Base-by-base conservation (phyloP, 2,329 filamentous ascomycete genomes). In the Botrytis sinoallii region DNA sequence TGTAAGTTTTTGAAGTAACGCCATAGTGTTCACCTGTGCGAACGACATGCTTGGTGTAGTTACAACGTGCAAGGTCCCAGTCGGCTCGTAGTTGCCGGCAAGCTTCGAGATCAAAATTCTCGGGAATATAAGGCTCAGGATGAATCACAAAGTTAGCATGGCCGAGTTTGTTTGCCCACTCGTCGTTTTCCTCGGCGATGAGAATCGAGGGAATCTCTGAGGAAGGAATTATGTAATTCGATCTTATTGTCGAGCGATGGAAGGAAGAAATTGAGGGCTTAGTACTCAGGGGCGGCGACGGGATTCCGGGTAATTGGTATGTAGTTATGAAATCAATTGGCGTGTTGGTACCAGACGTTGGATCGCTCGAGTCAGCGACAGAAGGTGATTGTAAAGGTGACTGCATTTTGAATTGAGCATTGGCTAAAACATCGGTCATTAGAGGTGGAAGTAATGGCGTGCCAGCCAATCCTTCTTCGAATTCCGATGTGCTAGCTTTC, bases 101-200 rank as follows among this genome's bases (percentile, higher is more conserved):
- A 4, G 86, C 84, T 72, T 80, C 79, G 22, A 82, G 70, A 76
- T 92, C 89, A 75, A 89, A 88, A 4, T 81, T 80, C 25, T 90
- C 87, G 0, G 93, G 91, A 14, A 88, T 83, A 80, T 97, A 97
- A 0, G 95, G 95, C 81, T 91, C 89, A 0, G 95, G 95, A 35
- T 89, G 85, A 78, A 98, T 97, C 78, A 89, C 95, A 82, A 97
- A 98, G 84, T 98, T 97, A 76, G 95, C 95, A 81, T 98, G 95
- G 42, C 95, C 95, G 22, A 98, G 88, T 73, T 90, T 90, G 79
- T 92, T 89, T 1, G 93, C 92, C 95, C 95, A 98, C 77, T 91
- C 90, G 81, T 97, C 94, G 68, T 90, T 86, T 9, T 90, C 89
- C 72, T 92, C 89, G 46, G 91, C 85, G 77, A 94, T 89, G 10